Conservation (phyloP, 225 moss, liverwort and hornwort genomes). For the Anthoceros angustus region DNA sequence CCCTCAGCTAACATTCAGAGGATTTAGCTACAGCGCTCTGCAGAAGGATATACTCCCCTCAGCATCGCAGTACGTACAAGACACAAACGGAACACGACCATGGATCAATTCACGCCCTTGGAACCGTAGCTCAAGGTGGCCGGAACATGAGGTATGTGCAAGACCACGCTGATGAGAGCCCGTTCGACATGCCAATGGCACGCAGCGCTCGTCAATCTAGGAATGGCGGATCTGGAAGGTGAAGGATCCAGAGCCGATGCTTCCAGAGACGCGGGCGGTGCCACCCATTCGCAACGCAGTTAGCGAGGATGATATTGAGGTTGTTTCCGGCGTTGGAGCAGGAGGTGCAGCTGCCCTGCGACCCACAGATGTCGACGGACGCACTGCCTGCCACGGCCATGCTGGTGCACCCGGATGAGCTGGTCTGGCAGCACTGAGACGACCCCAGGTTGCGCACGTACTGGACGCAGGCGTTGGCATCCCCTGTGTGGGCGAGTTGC, state of each 20-base stretch:
- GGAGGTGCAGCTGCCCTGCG: conserved; percentile 7
- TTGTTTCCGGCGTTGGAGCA: conserved; percentile 15
- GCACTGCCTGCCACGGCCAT: conserved; percentile 11
- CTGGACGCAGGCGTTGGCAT: neutral
- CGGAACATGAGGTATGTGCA: neutral
- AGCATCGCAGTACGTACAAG: too few species aligned
- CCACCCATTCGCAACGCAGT: conserved; percentile 11
- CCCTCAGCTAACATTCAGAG: too few species aligned
- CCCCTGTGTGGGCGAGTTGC: neutral
- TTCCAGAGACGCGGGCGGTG: neutral
- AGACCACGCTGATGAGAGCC: neutral
- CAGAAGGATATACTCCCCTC: too few species aligned
- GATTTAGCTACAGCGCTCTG: too few species aligned
- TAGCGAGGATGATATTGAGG: conserved; percentile 15
- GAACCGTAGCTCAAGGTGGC: neutral
- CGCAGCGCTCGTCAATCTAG: neutral
- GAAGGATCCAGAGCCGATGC: neutral
- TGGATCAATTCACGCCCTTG: too few species aligned
- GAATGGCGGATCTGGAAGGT: neutral
- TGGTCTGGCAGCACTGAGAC: conserved; percentile 15
- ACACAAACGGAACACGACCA: too few species aligned
- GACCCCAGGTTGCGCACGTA: neutral
- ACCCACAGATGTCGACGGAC: conserved; percentile 9
- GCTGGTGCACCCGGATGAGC: conserved; percentile 9
- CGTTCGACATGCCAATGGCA: neutral